Evolutionary conservation across 2,329 filamentous ascomycete species (phyloP).

Genomic region (Colletotrichum shisoi): DNA sequence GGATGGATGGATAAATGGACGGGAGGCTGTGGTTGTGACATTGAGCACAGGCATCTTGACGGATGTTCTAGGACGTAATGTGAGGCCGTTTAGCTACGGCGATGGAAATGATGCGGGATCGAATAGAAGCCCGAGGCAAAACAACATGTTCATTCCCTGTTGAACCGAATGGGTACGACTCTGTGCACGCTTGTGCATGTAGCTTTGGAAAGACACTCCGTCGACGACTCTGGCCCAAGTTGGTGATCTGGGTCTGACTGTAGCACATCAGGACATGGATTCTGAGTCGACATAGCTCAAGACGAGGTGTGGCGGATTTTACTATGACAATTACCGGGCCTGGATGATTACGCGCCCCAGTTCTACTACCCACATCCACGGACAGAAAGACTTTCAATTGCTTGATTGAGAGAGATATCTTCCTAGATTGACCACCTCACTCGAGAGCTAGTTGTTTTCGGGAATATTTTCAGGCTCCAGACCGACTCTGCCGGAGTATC

Average conservation of each 20-base stretch:
- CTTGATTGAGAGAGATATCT: background rate
- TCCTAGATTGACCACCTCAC: too few relatives aligned
- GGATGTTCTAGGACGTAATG: background rate
- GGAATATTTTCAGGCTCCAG: background rate
- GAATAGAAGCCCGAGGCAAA: background rate
- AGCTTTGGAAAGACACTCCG: background rate
- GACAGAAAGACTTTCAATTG: background rate
- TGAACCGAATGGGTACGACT: too few relatives aligned
- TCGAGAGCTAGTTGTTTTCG: background rate
- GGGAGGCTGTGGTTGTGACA: background rate
- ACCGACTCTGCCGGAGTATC: background rate
- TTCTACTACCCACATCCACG: background rate
- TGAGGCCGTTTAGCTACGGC: background rate
- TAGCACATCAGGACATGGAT: background rate
- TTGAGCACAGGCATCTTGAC: background rate
- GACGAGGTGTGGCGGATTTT: background rate
- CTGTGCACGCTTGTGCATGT: background rate
- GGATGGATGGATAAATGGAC: too few relatives aligned
- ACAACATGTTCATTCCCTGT: background rate
- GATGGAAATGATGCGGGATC: background rate
- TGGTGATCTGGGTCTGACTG: background rate
- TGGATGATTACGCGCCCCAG: too few relatives aligned
- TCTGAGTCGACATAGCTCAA: background rate
- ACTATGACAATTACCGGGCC: background rate
- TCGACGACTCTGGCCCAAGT: background rate